Evolutionary conservation across 2,329 filamentous ascomycete genomes (phyloP).

Genomic region (Claviceps paspali): DNA sequence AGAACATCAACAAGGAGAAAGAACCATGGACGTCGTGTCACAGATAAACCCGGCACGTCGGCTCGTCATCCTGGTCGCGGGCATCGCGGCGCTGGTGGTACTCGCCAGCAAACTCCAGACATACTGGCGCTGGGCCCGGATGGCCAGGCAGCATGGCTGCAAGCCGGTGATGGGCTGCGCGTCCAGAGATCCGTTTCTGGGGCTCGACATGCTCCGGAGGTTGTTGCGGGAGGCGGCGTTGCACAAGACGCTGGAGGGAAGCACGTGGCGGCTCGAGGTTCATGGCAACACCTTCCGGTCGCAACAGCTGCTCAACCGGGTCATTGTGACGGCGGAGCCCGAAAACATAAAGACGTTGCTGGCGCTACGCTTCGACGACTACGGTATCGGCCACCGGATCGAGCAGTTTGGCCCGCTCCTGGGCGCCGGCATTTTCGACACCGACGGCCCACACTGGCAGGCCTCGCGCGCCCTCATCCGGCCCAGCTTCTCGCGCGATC

Average conservation of each 20-base stretch:
- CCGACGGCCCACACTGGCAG: constrained; percentile 14
- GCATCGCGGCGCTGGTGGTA: not conserved
- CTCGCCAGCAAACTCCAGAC: not conserved
- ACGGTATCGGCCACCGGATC: constrained; percentile 10
- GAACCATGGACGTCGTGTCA: not conserved
- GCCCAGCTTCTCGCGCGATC: constrained; percentile 25
- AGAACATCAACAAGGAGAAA: too few species aligned
- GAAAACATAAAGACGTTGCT: constrained; percentile 16
- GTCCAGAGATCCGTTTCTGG: constrained; percentile 3
- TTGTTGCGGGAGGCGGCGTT: not conserved
- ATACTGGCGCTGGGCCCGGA: not conserved
- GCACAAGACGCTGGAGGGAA: constrained; percentile 2
- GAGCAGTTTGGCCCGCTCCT: constrained; percentile 22
- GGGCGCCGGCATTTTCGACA: constrained; percentile 22
- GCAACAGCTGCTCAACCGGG: constrained; percentile 1
- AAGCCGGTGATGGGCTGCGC: not conserved
- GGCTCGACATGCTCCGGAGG: constrained; percentile 1
- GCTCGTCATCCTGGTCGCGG: not conserved
- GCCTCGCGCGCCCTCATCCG: constrained; percentile 23
- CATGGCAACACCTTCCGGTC: constrained; percentile 2
- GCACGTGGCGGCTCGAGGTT: not conserved
- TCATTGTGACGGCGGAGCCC: constrained; percentile 12
- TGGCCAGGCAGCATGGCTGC: constrained; percentile 3
- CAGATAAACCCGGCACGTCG: not conserved
- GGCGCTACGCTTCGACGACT: constrained; percentile 13